Percentiles rank a stretch among this genome's conserved stretches.
These are phyloP conservation scores for Bryum argenteum DNA, from an alignment of 225 moss, liverwort and hornwort species.

Conservation along the genomic window DNA sequence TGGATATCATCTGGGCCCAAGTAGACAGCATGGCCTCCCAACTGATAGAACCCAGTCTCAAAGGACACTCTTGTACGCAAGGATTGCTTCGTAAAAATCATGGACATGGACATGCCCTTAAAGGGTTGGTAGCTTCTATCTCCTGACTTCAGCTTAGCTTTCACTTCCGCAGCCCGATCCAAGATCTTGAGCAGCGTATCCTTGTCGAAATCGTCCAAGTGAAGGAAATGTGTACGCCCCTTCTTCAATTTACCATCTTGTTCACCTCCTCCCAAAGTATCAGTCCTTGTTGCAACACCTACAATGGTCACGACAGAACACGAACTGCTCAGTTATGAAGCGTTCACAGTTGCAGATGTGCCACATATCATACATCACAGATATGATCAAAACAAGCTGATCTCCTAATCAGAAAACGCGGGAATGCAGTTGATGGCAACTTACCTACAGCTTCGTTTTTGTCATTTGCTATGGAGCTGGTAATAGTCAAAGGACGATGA, in stretches of 20 bases:
- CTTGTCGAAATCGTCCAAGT: slow-evolving; percentile 92
- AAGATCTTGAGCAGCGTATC: slow-evolving; percentile 71
- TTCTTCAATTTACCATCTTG: slow-evolving; percentile 51
- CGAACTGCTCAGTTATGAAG: background rate
- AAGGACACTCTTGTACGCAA: slow-evolving; percentile 97
- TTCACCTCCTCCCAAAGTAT: slow-evolving; percentile 38
- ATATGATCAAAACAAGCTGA: background rate
- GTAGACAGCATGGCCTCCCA: slow-evolving; percentile 92
- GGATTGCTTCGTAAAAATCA: slow-evolving; percentile 98
- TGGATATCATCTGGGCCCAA: slow-evolving; percentile 97
- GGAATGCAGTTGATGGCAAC: slow-evolving; percentile 1
- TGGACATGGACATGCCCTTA: slow-evolving; percentile 87
- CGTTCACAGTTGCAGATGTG: slow-evolving; percentile 4
- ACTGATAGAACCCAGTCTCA: slow-evolving; percentile 88
- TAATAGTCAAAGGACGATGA: slow-evolving; percentile 36
- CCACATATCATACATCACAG: slow-evolving; percentile 15
- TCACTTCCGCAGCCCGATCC: slow-evolving; percentile 75
- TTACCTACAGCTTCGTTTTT: slow-evolving; percentile 43
- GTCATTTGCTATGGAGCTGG: slow-evolving; percentile 40
- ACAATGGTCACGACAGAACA: slow-evolving; percentile 20
- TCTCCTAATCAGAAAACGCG: slow-evolving; percentile 1
- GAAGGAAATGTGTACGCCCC: slow-evolving; percentile 73
- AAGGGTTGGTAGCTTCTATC: slow-evolving; percentile 83
- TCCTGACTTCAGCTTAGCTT: slow-evolving; percentile 79
- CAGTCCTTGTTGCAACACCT: slow-evolving; percentile 46